Evolutionary conservation across 2,329 filamentous ascomycete species (phyloP).

Genomic region (Trichoderma breve): DNA sequence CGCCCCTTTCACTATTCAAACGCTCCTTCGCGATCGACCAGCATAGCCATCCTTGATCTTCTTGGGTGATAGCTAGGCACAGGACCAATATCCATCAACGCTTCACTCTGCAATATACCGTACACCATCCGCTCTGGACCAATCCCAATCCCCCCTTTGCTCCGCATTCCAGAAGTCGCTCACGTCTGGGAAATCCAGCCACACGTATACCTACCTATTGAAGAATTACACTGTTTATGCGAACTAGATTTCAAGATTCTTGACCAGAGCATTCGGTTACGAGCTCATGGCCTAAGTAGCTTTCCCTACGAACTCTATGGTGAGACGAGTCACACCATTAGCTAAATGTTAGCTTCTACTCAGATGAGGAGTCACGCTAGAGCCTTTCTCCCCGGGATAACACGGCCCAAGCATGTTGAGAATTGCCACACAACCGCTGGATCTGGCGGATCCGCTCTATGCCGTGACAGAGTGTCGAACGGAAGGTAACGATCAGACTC

Average conservation of each 20-base stretch:
- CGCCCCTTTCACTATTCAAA: not conserved
- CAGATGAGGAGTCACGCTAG: not conserved
- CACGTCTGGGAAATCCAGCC: not conserved
- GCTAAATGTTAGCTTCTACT: not conserved
- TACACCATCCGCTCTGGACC: not conserved
- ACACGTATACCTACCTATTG: not conserved
- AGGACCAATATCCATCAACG: not conserved
- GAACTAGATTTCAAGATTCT: not conserved
- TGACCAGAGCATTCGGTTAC: not conserved
- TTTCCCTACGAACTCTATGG: not conserved
- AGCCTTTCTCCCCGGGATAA: not conserved
- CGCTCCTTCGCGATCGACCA: not conserved
- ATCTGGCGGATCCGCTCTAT: not conserved
- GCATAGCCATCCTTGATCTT: not conserved
- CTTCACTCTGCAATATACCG: not conserved
- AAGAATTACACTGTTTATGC: not conserved
- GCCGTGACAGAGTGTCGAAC: not conserved
- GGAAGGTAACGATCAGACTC: not conserved
- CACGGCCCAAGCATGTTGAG: not conserved
- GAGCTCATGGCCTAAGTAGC: not conserved
- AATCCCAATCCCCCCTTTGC: not conserved
- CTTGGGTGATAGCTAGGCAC: not conserved
- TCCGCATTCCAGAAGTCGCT: not conserved
- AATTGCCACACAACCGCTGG: not conserved
- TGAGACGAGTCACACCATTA: not conserved